Percentiles rank a stretch among this genome's conserved stretches.
phyloP scores from a whole-genome alignment of 2,329 filamentous ascomycete genomes.

The Fusarium sp. region DNA sequence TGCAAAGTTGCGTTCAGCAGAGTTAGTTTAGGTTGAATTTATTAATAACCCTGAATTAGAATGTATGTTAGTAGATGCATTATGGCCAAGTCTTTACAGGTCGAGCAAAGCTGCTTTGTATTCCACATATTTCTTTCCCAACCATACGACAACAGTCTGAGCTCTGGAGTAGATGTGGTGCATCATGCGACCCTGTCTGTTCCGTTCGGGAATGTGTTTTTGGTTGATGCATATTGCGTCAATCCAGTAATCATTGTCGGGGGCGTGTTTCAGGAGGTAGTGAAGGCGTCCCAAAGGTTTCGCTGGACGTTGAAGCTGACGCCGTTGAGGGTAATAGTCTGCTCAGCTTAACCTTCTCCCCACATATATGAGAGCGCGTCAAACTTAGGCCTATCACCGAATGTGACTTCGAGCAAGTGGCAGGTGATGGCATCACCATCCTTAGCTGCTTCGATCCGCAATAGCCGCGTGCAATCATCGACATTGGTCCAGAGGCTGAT shows the following conservation, averaged over 20 bases:
- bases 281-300: not conserved
- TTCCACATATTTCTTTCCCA: not conserved
- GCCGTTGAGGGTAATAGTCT: not conserved
- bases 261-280: not conserved
- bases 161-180: not conserved
- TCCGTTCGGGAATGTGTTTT: not conserved
- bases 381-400: not conserved
- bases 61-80: rapidly evolving
- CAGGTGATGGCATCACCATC: not conserved
- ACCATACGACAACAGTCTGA: not conserved
- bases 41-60: rapidly evolving
- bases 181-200: not conserved
- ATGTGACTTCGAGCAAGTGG: not conserved
- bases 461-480: no score
- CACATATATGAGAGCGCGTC: not conserved
- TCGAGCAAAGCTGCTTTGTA: not conserved
- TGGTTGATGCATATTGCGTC: not conserved
- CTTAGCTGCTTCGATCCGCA: no score
- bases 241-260: not conserved
- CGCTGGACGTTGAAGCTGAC: not conserved
- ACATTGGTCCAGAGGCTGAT: not conserved
- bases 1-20: not conserved
- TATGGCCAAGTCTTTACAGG: not conserved
- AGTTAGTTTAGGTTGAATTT: rapidly evolving
- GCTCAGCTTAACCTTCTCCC: not conserved